Evolutionary conservation across 2,329 filamentous ascomycete genomes (phyloP), one percentile per base, ranked within the genome.

Genomic region (Aspergillus versicolor): DNA sequence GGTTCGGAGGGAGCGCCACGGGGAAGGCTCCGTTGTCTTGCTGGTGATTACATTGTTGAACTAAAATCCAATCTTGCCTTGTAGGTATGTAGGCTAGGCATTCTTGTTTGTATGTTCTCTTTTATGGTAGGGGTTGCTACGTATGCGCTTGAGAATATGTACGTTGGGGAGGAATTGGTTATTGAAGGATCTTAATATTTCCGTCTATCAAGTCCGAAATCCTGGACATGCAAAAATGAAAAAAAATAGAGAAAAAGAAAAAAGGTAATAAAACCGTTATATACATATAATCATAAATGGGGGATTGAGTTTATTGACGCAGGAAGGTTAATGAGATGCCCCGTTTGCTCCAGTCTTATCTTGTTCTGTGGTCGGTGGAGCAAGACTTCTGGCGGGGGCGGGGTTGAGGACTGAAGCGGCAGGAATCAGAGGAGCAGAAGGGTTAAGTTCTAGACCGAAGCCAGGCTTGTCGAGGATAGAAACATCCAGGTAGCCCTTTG

Each of bases 361-460:
- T 34, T 61, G 60, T 17, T 70, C 67, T 15, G 47, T 37, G 3
- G 45, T 15, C 48, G 71, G 70, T 13, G 66, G 73, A 65, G 73
- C 78, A 65, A 70, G 77, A 62, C 67, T 76, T 74, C 69, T 80
- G 59, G 72, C 70, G 11, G 75, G 88, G 67, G 71, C 86, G 19
- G 90, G 88, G 51, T 84, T 89, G 55, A 96, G 78, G 15, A 96
- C 82, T 55, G 86, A 84, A 46, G 85, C 80, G 5, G 90, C 89
- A 41, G 92, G 85, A 54, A 96, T 89, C 60, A 97, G 78, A 70
- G 89, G 90, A 24, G 88, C 90, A 17, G 84, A 84, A 1, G 91
- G 91, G 74, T 94, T 96, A 56, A 97, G 76, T 58, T 92, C 92
- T 50, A 97, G 81, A 4, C 92, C 92, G 69, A 97, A 97, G 0